These are phyloP conservation scores for Fusarium tuaranense DNA, from an alignment of 2,329 filamentous ascomycete genomes.

Conservation along the genomic window DNA sequence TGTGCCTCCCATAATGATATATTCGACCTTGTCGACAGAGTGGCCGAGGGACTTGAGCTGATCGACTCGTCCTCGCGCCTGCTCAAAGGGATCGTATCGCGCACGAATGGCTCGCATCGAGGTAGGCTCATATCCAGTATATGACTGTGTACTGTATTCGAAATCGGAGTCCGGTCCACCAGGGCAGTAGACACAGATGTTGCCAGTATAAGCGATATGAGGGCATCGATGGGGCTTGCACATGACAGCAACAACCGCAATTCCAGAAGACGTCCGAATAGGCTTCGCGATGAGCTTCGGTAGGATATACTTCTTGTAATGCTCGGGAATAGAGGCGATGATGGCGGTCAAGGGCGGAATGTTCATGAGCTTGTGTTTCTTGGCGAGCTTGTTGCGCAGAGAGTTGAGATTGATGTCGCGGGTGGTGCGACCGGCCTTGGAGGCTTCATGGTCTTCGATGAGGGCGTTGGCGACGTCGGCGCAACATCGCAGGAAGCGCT, in stretches of 20 bases:
- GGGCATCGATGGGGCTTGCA: conserved; percentile 98
- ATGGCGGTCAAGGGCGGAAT: conserved; percentile 96
- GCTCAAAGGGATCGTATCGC: conserved; percentile 97
- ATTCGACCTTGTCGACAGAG: conserved; percentile 98
- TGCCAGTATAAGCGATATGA: conserved; percentile 97
- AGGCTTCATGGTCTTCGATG: conserved; percentile 92
- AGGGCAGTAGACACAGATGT: conserved; percentile 99
- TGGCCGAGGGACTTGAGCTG: conserved; percentile 96
- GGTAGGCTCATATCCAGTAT: conserved; percentile 97
- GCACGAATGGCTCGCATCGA: conserved; percentile 98
- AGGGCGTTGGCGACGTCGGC: conserved; percentile 94
- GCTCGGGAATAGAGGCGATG: conserved; percentile 97
- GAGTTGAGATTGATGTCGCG: conserved; percentile 95
- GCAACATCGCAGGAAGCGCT: conserved; percentile 93
- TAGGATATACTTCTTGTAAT: conserved; percentile 99
- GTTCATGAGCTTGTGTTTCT: conserved; percentile 89
- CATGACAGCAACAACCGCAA: conserved; percentile 99
- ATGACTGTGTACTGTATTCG: conserved; percentile 98
- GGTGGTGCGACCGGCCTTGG: conserved; percentile 78
- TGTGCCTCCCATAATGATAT: conserved; percentile 99
- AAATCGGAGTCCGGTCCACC: conserved; percentile 98
- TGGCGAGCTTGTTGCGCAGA: conserved; percentile 86
- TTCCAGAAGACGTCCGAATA: conserved; percentile 94
- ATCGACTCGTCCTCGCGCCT: conserved; percentile 94
- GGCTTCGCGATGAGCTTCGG: conserved; percentile 97